Evolutionary conservation across 2,329 filamentous ascomycete species (phyloP), one percentile per base, ranked within the genome.

Genomic region (Gaeumannomyces tritici): DNA sequence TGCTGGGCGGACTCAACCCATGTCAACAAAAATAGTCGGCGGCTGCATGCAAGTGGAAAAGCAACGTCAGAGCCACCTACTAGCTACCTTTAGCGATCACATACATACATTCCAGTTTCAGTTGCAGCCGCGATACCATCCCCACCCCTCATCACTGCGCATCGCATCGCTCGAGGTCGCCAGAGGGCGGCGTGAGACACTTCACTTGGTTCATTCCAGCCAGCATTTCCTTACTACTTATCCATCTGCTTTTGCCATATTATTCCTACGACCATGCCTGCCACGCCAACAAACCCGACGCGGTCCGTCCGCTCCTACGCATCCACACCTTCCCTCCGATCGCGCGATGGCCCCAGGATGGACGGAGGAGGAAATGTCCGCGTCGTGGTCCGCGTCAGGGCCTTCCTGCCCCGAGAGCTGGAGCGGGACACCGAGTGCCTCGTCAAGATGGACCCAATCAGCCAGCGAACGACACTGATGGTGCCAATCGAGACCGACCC

Each of bases 391-490:
- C 82, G 90, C 72, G 90, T 93, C 62, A 81, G 90, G 70, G 89
- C 85, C 1, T 93, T 93, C 77, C 78, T 95, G 64, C 88, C 86
- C 59, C 79, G 90, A 85, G 95, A 99, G 74, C 83, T 89, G 69
- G 85, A 96, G 62, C 86, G 89, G 70, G 83, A 87, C 62, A 89
- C 92, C 64, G 82, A 89, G 80, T 98, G 95, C 73, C 82, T 99
- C 56, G 89, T 99, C 67, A 83, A 86, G 65, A 99, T 99, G 95
- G 88, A 97, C 72, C 92, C 93, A 27, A 77, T 84, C 42, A 92
- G 89, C 2, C 91, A 99, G 76, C 84, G 85, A 73, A 99, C 95
- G 2, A 96, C 85, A 1, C 83, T 99, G 5, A 81, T 87, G 57
- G 74, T 78, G 67, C 73, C 79, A 33, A 76, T 76, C 61, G 72